A percentile compares a stretch with the other conserved stretches of the same genome.
phyloP scores from a whole-genome alignment of 345 rosid species.

The Eucalyptus leucophloia region DNA sequence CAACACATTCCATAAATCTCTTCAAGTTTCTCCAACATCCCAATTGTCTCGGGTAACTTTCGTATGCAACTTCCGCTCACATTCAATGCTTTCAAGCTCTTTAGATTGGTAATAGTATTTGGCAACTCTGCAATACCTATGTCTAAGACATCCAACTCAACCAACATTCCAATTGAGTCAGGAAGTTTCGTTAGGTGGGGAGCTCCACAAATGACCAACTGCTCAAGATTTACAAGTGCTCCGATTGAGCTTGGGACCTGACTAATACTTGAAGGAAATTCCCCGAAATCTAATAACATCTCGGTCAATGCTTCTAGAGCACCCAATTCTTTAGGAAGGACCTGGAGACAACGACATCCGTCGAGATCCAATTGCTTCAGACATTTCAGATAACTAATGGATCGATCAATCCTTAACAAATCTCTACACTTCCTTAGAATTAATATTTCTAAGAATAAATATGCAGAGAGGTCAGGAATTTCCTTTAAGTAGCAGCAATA shows the following conservation, averaged over 20 bases:
- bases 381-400: background rate
- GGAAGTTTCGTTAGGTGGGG: background rate
- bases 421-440: accelerated
- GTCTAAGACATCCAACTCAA: no score
- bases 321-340: background rate
- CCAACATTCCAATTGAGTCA: background rate
- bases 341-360: accelerated
- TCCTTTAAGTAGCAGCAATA: accelerated
- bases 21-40: background rate
- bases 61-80: accelerated
- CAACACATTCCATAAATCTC: background rate
- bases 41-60: background rate
- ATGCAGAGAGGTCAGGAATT: background rate
- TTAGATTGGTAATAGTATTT: background rate
- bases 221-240: background rate
- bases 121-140: background rate
- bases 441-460: background rate
- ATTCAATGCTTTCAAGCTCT: background rate
- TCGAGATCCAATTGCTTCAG: background rate
- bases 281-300: accelerated
- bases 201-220: background rate
- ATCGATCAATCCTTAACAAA: background rate
- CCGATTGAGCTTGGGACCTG: background rate
- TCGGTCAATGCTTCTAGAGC: background rate
- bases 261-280: accelerated